Evolutionary conservation across 179 eudicot genomes (phyloP).

Genomic region (Amaranthus tricolor): DNA sequence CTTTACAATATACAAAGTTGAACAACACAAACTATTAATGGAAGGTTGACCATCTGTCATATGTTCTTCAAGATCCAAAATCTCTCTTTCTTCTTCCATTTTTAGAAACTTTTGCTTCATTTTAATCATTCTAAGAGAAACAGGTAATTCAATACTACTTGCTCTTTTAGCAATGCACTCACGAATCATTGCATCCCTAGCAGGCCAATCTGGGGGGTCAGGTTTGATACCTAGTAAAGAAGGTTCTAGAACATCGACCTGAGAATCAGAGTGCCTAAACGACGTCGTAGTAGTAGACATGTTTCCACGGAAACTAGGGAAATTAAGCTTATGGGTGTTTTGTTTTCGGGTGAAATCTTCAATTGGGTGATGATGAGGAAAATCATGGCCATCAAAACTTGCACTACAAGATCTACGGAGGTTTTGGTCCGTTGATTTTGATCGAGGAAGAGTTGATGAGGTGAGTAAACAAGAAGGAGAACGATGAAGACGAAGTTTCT

Average conservation of each 20-base stretch:
- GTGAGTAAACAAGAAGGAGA: constrained; percentile 7
- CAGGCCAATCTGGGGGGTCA: constrained; percentile 46
- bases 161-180: constrained; percentile 35
- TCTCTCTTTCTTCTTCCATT: constrained; percentile 24
- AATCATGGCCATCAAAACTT: constrained; percentile 29
- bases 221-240: constrained; percentile 51
- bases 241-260: constrained; percentile 52
- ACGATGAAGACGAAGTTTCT: constrained; percentile 13
- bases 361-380: neutral
- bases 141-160: constrained; percentile 34
- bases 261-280: constrained; percentile 25
- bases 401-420: constrained; percentile 28
- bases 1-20: constrained; percentile 27
- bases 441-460: neutral
- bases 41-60: neutral
- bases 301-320: neutral
- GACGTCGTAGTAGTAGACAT: constrained; percentile 1
- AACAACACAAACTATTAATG: constrained; percentile 26
- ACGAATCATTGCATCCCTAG: constrained; percentile 36
- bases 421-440: constrained; percentile 21
- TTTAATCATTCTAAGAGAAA: constrained; percentile 37
- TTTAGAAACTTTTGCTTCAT: constrained; percentile 34
- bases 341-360: constrained; percentile 14
- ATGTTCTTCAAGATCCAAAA: constrained; percentile 2
- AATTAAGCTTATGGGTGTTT: neutral